A percentile compares a stretch with the other conserved stretches of the same genome.
Conservation (phyloP, 192 early-diverging fungal genomes). For the Podila clonocystis region DNA sequence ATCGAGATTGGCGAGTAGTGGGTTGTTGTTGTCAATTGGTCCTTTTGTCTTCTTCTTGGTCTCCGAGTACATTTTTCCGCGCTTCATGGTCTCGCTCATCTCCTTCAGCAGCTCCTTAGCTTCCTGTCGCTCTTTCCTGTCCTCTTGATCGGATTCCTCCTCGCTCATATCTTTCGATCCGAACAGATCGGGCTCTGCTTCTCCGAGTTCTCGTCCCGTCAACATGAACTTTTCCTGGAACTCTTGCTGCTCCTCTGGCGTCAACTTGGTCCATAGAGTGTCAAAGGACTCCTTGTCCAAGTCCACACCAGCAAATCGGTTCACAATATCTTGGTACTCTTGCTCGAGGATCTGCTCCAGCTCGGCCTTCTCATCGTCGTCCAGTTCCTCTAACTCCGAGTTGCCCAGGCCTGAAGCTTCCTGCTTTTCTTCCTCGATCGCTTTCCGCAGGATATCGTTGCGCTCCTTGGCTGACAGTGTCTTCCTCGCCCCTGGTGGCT, state of each 20-base stretch:
- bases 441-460: slow-evolving; percentile 27
- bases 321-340: slow-evolving; percentile 51
- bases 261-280: slow-evolving; percentile 59
- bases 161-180: background rate
- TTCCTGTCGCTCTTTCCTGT: slow-evolving; percentile 24
- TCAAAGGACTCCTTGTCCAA: slow-evolving; percentile 55
- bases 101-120: slow-evolving; percentile 29
- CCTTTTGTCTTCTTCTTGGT: background rate
- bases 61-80: slow-evolving; percentile 3
- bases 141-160: background rate
- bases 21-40: background rate
- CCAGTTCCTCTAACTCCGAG: background rate
- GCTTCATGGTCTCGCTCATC: slow-evolving; percentile 32
- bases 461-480: slow-evolving; percentile 32
- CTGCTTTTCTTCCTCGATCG: slow-evolving; percentile 30
- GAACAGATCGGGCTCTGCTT: background rate
- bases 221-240: slow-evolving; percentile 58
- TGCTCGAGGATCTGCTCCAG: slow-evolving; percentile 15
- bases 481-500: background rate
- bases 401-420: background rate
- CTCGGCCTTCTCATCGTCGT: slow-evolving; percentile 13
- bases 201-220: background rate
- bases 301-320: slow-evolving; percentile 58
- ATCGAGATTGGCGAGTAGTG: slow-evolving; percentile 30
- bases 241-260: slow-evolving; percentile 54